phyloP scores from a whole-genome alignment of 2,329 filamentous ascomycete species.

The Penicillium sp. region DNA sequence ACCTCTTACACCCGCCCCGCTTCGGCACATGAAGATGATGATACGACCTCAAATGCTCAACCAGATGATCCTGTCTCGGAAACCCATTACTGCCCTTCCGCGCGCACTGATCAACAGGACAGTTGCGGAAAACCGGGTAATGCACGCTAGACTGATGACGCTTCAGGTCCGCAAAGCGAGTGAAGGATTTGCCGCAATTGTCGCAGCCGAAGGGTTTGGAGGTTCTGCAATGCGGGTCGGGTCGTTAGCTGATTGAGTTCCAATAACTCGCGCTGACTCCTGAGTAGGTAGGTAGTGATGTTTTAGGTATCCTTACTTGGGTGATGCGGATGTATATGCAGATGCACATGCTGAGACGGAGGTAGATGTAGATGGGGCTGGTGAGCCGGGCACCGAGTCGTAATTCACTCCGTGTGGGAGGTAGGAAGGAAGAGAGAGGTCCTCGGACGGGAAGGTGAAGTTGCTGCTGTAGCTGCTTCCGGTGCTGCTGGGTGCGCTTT shows the following conservation, averaged over 20 bases:
- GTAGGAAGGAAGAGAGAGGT: slow-evolving; percentile 18
- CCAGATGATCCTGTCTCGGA: slow-evolving; percentile 55
- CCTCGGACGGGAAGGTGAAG: slow-evolving; percentile 19
- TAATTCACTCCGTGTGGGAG: slow-evolving; percentile 7
- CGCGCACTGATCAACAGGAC: slow-evolving; percentile 42
- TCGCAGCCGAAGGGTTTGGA: slow-evolving; percentile 33
- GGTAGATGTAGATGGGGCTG: slow-evolving; percentile 14
- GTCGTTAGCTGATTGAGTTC: slow-evolving; percentile 4
- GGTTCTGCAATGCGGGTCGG: slow-evolving; percentile 16
- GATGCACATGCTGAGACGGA: not conserved
- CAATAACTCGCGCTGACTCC: too few species aligned
- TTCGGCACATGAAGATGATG: slow-evolving; percentile 50
- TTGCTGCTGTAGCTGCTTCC: slow-evolving; percentile 16
- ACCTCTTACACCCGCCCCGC: slow-evolving; percentile 34
- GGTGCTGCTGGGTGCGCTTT: slow-evolving; percentile 25
- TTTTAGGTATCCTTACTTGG: too few species aligned
- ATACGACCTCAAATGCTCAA: slow-evolving; percentile 55
- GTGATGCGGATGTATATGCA: too few species aligned
- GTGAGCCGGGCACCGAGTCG: slow-evolving; percentile 19
- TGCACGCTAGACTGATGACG: slow-evolving; percentile 50
- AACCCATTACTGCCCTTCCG: slow-evolving; percentile 52
- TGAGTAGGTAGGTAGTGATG: too few species aligned
- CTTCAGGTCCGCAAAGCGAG: slow-evolving; percentile 48
- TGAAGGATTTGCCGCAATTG: slow-evolving; percentile 42
- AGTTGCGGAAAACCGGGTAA: slow-evolving; percentile 44